Evolutionary conservation across 495 filamentous ascomycete species (phyloP), one percentile per base, ranked within the genome.

Genomic region (Echria macrotheca): DNA sequence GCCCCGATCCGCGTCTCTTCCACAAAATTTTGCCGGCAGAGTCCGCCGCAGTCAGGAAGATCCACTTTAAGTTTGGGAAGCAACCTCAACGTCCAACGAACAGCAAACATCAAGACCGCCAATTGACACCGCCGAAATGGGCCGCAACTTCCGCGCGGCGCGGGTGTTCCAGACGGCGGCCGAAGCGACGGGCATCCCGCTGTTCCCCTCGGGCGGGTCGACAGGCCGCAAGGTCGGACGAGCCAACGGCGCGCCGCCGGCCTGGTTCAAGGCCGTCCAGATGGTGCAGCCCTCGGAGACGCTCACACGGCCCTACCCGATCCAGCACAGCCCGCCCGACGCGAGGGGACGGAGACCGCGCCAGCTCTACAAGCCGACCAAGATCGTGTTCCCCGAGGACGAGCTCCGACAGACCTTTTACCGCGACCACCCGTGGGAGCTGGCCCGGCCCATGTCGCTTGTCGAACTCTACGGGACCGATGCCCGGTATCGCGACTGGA

Each of bases 351-450:
- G 70, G 48, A 71, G 82, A 63, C 69, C 86, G 5, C 88, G 83
- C 61, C 77, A 82, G 47, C 63, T 95, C 57, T 97, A 89, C 70
- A 77, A 82, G 57, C 93, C 93, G 4, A 78, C 89, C 42, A 61
- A 72, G 47, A 81, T 98, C 44, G 73, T 73, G 44, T 94, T 90
- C 65, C 86, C 89, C 38, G 93, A 98, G 66, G 94, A 98, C 65
- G 67, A 73, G 52, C 71, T 97, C 56, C 83, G 93, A 41, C 71
- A 60, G 47, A 71, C 84, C 22, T 98, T 97, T 72, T 97, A 85
- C 71, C 75, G 74, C 51, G 91, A 98, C 66, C 93, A 98, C 68
- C 93, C 93, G 4, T 98, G 93, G 93, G 93, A 98, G 65, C 73
- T 98, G 59, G 93, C 94, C 23, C 77, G 93, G 54, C 93, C 93